Evolutionary conservation across 805 yeast genomes (phyloP), one percentile per base, ranked within the genome.

Genomic region (Saccharomycopsis fibuligera): DNA sequence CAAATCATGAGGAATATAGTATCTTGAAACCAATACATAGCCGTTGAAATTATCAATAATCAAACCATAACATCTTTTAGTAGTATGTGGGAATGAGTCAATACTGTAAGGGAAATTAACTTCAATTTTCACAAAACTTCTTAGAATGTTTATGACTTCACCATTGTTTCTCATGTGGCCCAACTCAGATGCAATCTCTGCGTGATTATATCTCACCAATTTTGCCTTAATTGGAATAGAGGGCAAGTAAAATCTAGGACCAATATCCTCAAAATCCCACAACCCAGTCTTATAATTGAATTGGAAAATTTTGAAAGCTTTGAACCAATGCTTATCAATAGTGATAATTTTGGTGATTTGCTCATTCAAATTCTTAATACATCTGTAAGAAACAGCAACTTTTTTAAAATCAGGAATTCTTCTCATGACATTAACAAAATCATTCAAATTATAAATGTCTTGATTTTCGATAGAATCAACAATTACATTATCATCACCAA

Each of bases 281-380:
- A 53, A 44, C 17, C 56, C 56, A 1, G 54, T 50, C 38, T 53
- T 53, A 23, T 50, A 50, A 30, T 53, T 51, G 36, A 53, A 53
- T 37, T 53, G 54, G 31, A 47, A 53, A 22, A 53, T 51, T 30
- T 51, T 53, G 29, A 53, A 42, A 6, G 48, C 39, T 37, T 53
- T 53, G 44, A 53, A 53, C 56, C 56, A 53, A 39, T 53, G 56
- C 41, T 53, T 53, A 37, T 53, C 56, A 17, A 53, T 50, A 21
- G 56, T 53, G 25, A 51, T 48, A 22, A 53, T 48, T 30, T 50
- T 53, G 17, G 51, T 47, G 14, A 50, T 45, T 37, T 53, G 56
- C 22, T 50, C 54, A 36, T 53, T 53, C 50, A 53, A 45, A 38
- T 53, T 53, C 35, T 45, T 50, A 21, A 53, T 48, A 29, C 56